A percentile compares a stretch with the other conserved stretches of the same genome.
Evolutionary conservation across 208 protist genomes (phyloP).

Genomic region (Eutreptiella sp.): DNA sequence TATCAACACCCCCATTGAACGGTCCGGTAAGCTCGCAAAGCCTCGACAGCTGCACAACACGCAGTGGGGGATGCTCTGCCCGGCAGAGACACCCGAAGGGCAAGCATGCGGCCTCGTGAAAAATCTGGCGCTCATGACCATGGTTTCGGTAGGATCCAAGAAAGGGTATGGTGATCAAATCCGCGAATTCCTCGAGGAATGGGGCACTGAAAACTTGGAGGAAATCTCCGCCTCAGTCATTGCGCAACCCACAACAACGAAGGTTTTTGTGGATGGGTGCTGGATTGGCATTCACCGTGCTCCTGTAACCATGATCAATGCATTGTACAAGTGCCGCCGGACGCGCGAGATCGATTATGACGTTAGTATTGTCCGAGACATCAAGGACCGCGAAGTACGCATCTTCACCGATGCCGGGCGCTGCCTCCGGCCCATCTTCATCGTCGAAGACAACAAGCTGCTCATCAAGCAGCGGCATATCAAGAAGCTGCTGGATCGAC

Average conservation of each 20-base stretch:
- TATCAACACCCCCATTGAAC: constrained; percentile 94
- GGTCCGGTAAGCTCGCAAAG: constrained; percentile 74
- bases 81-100: constrained; percentile 91
- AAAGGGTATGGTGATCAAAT: constrained; percentile 40
- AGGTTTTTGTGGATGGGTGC: constrained; percentile 88
- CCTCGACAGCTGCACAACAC: constrained; percentile 94
- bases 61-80: constrained; percentile 93
- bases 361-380: constrained; percentile 53
- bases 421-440: constrained; percentile 56
- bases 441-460: constrained; percentile 64
- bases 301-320: constrained; percentile 50
- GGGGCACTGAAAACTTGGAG: constrained; percentile 56
- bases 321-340: constrained; percentile 49
- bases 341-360: constrained; percentile 36
- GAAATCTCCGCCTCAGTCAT: constrained; percentile 48
- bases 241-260: constrained; percentile 35
- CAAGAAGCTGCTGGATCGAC: constrained; percentile 37
- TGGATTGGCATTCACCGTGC: constrained; percentile 80
- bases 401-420: constrained; percentile 72
- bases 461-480: constrained; percentile 52
- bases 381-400: constrained; percentile 57
- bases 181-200: constrained; percentile 63
- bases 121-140: constrained; percentile 88
- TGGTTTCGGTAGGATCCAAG: constrained; percentile 42
- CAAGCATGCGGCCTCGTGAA: constrained; percentile 88